These are phyloP conservation scores for Carex sylvatica DNA, from an alignment of 202 grass and related monocot genomes.

Conservation along the genomic window DNA sequence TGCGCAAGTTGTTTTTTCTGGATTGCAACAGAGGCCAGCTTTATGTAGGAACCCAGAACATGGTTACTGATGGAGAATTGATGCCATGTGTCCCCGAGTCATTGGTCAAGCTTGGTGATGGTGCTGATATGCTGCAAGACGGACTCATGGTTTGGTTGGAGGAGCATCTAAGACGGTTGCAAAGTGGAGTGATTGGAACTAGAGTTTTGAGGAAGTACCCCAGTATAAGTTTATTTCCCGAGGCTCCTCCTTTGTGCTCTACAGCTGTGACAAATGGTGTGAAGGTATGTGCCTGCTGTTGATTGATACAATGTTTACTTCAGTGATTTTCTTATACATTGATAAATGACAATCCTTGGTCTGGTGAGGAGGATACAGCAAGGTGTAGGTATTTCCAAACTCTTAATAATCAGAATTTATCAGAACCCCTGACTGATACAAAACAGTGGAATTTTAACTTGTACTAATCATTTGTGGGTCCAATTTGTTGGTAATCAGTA, in stretches of 20 bases:
- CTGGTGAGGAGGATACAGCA: not conserved
- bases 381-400: not conserved
- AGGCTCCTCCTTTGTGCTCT: constrained; percentile 58
- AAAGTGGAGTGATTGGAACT: constrained; percentile 67
- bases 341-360: not conserved
- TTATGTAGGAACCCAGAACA: constrained; percentile 65
- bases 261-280: constrained; percentile 72
- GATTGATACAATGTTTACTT: not conserved
- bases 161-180: constrained; percentile 70
- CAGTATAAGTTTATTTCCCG: constrained; percentile 84
- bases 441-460: not conserved
- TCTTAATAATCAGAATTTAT: not conserved
- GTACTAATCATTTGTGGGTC: not conserved
- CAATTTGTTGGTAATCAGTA: not conserved
- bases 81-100: constrained; percentile 64
- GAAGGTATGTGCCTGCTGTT: constrained; percentile 45
- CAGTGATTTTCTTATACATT: not conserved
- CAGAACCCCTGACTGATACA: not conserved
- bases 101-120: constrained; percentile 43
- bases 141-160: constrained; percentile 92
- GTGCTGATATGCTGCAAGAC: constrained; percentile 54
- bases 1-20: constrained; percentile 57
- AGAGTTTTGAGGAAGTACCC: constrained; percentile 29
- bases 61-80: constrained; percentile 50
- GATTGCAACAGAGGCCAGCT: constrained; percentile 67